Percentiles rank a stretch among this genome's conserved stretches.
Evolutionary conservation across 208 protist species (phyloP).

Genomic region (Histomonas meleagridis): DNA sequence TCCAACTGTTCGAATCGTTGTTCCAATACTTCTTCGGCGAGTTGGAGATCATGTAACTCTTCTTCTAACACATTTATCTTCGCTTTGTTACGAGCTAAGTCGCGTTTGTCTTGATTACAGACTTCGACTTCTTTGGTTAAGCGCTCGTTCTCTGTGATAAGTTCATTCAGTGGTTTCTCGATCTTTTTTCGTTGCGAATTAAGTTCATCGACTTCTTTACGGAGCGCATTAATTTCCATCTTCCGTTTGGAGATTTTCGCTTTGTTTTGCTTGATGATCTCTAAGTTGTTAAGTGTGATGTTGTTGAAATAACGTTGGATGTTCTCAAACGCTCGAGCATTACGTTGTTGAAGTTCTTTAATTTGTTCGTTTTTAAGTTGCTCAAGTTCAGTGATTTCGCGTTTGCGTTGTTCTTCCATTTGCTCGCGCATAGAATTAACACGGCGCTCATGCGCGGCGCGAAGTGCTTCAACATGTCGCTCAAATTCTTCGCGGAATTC

Average conservation of each 20-base stretch:
- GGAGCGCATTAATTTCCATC: not conserved
- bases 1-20: slow-evolving; percentile 30
- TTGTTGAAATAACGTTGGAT: not conserved
- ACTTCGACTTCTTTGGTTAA: not conserved
- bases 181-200: not conserved
- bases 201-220: slow-evolving; percentile 1
- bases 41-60: not conserved
- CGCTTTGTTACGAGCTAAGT: not conserved
- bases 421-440: not conserved
- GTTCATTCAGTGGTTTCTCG: not conserved
- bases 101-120: not conserved
- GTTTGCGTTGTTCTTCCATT: not conserved
- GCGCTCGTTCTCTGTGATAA: not conserved
- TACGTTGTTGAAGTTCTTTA: not conserved
- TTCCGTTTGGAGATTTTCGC: not conserved
- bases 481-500: not conserved
- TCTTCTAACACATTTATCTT: slow-evolving; percentile 32
- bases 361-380: not conserved
- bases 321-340: not conserved
- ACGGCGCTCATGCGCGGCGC: not conserved
- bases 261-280: slow-evolving; percentile 16
- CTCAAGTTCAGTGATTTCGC: not conserved
- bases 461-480: not conserved
- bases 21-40: slow-evolving; percentile 27
- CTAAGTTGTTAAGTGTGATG: slow-evolving; percentile 9